Conservation (phyloP, 1,284 basidiomycete genomes). For the Ceratobasidium sp. region DNA sequence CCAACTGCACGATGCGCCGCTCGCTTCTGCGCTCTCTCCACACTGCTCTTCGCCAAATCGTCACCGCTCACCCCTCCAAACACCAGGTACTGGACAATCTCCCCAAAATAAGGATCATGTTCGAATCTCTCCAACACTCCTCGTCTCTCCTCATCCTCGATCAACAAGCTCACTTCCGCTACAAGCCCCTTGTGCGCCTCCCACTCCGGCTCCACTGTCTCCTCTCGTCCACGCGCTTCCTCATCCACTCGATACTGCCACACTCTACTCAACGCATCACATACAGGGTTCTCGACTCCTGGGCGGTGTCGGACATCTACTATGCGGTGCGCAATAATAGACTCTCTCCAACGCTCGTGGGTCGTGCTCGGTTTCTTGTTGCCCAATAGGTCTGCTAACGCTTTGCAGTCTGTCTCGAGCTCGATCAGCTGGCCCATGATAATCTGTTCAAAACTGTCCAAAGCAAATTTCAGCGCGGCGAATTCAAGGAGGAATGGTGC, state of each 20-base stretch:
- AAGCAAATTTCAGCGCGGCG: conserved; percentile 42
- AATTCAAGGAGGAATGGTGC: conserved; percentile 44
- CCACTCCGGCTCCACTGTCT: conserved; percentile 15
- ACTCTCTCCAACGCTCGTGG: conserved; percentile 41
- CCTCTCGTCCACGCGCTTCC: conserved; percentile 42
- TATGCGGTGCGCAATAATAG: conserved; percentile 35
- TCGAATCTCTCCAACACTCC: neutral
- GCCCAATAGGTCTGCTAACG: conserved; percentile 38
- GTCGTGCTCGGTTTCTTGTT: conserved; percentile 34
- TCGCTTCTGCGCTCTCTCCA: conserved; percentile 12
- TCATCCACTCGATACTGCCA: conserved; percentile 52
- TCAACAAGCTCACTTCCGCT: neutral
- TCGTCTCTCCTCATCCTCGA: neutral
- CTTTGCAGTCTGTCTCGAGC: conserved; percentile 45
- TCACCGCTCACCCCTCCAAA: neutral
- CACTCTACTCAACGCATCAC: conserved; percentile 49
- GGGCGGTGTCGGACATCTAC: conserved; percentile 38
- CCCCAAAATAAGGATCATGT: neutral
- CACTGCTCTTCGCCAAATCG: neutral
- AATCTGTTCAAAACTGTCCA: conserved; percentile 41
- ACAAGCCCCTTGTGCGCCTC: conserved; percentile 15
- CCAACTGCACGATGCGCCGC: conserved; percentile 24
- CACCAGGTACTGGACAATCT: conserved; percentile 17
- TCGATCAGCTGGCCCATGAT: conserved; percentile 41
- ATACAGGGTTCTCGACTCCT: conserved; percentile 38